Conservation (phyloP, 306 rosid genomes). For the Boehmeria nivea region DNA sequence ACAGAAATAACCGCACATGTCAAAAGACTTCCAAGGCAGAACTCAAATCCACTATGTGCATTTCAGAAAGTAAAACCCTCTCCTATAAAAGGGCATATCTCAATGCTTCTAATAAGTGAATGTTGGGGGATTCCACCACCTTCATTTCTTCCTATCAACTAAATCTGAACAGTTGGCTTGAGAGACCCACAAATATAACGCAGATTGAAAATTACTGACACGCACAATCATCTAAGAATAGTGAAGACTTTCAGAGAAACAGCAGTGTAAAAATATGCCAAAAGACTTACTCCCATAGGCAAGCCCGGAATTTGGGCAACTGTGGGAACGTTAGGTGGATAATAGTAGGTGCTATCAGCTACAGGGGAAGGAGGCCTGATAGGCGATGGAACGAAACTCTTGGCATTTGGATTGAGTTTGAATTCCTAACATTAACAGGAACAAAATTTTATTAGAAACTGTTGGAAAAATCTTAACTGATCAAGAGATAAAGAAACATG, state of each 20-base stretch:
- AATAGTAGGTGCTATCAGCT: slow-evolving; percentile 78
- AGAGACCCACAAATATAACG: not conserved
- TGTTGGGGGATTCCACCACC: too few species aligned
- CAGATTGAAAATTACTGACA: too few species aligned
- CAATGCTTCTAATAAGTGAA: not conserved
- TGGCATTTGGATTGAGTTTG: slow-evolving; percentile 89
- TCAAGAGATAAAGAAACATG: too few species aligned
- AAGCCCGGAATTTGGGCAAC: slow-evolving; percentile 69
- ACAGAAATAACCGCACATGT: not conserved
- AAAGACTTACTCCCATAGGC: slow-evolving; percentile 76
- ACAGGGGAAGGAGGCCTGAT: slow-evolving; percentile 83
- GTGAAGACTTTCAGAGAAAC: not conserved
- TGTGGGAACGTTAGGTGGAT: slow-evolving; percentile 43
- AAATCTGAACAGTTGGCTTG: not conserved
- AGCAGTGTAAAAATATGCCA: not conserved
- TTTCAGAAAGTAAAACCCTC: too few species aligned
- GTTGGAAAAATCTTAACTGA: not conserved
- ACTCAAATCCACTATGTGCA: too few species aligned
- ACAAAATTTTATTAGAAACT: not conserved
- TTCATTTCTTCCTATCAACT: not conserved
- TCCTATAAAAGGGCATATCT: not conserved
- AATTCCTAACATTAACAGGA: slow-evolving; percentile 55
- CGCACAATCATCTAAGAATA: not conserved
- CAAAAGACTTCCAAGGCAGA: not conserved
- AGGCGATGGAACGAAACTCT: slow-evolving; percentile 76